These are phyloP conservation scores for Poteriospumella lacustris DNA, from an alignment of 108 stramenopile species.

Conservation along the genomic window DNA sequence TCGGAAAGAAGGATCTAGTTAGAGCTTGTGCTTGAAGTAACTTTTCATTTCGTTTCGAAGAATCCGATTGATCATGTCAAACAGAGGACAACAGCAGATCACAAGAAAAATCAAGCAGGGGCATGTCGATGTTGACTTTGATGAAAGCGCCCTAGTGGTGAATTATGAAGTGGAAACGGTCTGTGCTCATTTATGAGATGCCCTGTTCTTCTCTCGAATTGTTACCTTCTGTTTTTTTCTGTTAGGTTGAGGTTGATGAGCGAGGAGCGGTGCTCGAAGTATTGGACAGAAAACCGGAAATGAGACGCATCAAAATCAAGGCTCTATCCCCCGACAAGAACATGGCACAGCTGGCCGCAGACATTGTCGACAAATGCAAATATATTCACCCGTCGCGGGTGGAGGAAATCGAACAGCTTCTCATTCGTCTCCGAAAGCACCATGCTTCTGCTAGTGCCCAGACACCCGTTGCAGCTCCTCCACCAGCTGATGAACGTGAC, in stretches of 20 bases:
- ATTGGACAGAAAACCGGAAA: constrained; percentile 15
- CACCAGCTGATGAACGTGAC: neutral
- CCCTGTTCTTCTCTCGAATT: neutral
- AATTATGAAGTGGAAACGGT: constrained; percentile 37
- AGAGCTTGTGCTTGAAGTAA: too few relatives aligned
- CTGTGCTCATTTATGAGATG: neutral
- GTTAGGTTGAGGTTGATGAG: constrained; percentile 36
- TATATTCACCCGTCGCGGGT: constrained; percentile 47
- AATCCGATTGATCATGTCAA: too few relatives aligned
- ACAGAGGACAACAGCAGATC: too few relatives aligned
- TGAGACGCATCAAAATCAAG: neutral
- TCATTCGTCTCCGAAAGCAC: constrained; percentile 8
- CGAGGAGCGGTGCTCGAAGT: constrained; percentile 4
- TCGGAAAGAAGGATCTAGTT: too few relatives aligned
- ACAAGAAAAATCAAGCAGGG: constrained; percentile 40
- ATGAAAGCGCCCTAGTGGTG: constrained; percentile 45
- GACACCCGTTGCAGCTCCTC: neutral
- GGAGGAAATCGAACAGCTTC: constrained; percentile 26
- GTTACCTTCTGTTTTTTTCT: neutral
- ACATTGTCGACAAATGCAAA: constrained; percentile 56
- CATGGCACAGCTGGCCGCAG: constrained; percentile 45
- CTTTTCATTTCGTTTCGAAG: too few relatives aligned
- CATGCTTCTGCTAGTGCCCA: neutral
- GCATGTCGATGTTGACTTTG: constrained; percentile 41
- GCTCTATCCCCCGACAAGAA: constrained; percentile 26